These are phyloP conservation scores for Candida sanyaensis DNA, from an alignment of 1,139 yeast species.

Conservation along the genomic window DNA sequence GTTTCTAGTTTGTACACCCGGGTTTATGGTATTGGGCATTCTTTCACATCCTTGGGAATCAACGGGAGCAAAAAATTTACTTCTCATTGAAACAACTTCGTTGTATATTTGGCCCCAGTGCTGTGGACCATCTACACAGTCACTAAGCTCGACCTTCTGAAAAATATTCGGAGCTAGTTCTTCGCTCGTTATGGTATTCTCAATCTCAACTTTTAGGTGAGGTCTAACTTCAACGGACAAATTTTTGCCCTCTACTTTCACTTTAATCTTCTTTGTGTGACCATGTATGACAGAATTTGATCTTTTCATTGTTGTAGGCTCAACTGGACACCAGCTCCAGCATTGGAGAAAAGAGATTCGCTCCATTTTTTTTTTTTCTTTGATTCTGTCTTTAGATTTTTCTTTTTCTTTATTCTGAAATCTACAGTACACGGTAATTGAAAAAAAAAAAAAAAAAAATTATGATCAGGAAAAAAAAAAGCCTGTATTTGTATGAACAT, in stretches of 20 bases:
- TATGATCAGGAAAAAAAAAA: slow-evolving; percentile 1
- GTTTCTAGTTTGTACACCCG: slow-evolving; percentile 24
- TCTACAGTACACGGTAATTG: no score
- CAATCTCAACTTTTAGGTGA: slow-evolving; percentile 15
- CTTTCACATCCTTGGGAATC: slow-evolving; percentile 88
- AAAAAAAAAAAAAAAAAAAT: neutral
- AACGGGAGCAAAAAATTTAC: slow-evolving; percentile 71
- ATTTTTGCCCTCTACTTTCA: neutral
- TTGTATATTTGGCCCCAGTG: slow-evolving; percentile 60
- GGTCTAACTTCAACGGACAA: neutral
- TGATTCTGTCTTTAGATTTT: no score
- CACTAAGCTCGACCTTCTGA: slow-evolving; percentile 15
- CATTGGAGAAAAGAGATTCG: no score
- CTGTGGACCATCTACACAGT: slow-evolving; percentile 31
- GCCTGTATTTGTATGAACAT: neutral
- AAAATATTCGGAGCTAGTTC: slow-evolving; percentile 18
- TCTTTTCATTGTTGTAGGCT: neutral
- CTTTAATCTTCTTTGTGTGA: slow-evolving; percentile 5
- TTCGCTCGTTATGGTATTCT: neutral
- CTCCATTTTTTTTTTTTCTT: no score
- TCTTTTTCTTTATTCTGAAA: no score
- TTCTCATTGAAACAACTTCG: slow-evolving; percentile 65
- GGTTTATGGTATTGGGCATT: slow-evolving; percentile 54
- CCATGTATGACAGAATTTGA: neutral
- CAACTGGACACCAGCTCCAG: neutral